phyloP scores from a whole-genome alignment of 148 eudicot species.

The Talinum fruticosum region DNA sequence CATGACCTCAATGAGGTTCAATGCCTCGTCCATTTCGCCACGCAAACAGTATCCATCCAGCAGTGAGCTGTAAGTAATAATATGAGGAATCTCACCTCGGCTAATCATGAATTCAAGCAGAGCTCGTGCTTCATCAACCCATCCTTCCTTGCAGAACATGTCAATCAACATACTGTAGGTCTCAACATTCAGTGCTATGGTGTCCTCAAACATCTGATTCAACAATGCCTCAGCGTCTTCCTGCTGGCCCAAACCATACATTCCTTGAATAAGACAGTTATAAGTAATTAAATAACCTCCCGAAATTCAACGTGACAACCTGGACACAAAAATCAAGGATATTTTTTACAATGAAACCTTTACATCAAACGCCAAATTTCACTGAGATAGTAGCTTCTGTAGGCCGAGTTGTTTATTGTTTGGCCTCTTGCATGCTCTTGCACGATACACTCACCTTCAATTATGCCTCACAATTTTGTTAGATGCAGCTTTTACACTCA shows the following conservation, averaged over 20 bases:
- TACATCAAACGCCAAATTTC: no score
- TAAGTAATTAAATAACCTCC: no score
- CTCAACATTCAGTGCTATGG: background rate
- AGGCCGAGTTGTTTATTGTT: no score
- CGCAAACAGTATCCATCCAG: constrained; percentile 13
- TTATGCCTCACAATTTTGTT: no score
- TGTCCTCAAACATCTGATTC: constrained; percentile 1
- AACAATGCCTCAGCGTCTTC: constrained; percentile 27
- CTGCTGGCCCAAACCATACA: background rate
- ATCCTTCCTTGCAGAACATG: constrained; percentile 18
- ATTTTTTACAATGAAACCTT: no score
- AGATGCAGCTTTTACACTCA: no score
- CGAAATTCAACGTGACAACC: no score
- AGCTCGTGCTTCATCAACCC: constrained; percentile 6
- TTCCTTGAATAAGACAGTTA: background rate
- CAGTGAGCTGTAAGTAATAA: background rate
- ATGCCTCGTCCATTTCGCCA: constrained; percentile 33
- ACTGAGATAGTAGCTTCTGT: no score
- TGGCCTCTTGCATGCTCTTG: no score
- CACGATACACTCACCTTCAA: no score
- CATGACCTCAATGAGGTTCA: constrained; percentile 24
- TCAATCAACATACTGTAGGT: constrained; percentile 11
- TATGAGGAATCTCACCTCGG: background rate
- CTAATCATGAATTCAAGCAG: background rate
- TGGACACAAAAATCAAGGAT: no score